These are phyloP conservation scores for Vitis vinifera DNA, from an alignment of 164 flowering plant genomes.

Conservation along the genomic window DNA sequence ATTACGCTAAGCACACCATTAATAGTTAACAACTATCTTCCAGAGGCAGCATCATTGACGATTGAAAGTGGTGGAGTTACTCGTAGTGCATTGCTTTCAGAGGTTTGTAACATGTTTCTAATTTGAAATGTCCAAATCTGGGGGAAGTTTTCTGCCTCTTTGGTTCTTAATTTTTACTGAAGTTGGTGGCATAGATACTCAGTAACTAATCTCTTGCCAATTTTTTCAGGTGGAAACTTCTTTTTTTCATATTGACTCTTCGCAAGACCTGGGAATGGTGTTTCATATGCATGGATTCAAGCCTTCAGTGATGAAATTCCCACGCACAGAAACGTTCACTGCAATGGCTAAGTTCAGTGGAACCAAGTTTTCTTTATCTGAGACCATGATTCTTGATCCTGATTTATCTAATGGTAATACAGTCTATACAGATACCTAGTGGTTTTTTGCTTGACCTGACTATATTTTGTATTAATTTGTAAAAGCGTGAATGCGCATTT, in stretches of 20 bases:
- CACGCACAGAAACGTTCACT: constrained; percentile 72
- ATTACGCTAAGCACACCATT: constrained; percentile 75
- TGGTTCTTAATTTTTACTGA: not conserved
- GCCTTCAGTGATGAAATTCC: constrained; percentile 56
- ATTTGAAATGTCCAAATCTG: not conserved
- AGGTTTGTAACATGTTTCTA: constrained; percentile 47
- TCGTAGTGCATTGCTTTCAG: constrained; percentile 47
- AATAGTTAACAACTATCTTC: constrained; percentile 69
- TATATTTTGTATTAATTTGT: not conserved
- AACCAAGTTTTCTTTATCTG: constrained; percentile 58
- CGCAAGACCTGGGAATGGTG: constrained; percentile 70
- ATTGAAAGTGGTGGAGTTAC: constrained; percentile 72
- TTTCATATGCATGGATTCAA: constrained; percentile 59
- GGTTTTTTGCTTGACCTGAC: not conserved
- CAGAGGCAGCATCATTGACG: constrained; percentile 48
- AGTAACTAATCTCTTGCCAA: not conserved
- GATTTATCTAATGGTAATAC: constrained; percentile 47
- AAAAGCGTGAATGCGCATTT: constrained; percentile 6
- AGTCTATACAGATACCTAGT: not conserved
- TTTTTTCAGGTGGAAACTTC: constrained; percentile 67
- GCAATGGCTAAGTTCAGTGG: constrained; percentile 68
- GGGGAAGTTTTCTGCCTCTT: not conserved
- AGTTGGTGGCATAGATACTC: not conserved
- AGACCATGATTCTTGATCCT: constrained; percentile 56
- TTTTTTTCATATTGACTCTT: constrained; percentile 74